These are phyloP conservation scores for Acer campestre DNA, from an alignment of 345 rosid species.

Conservation along the genomic window DNA sequence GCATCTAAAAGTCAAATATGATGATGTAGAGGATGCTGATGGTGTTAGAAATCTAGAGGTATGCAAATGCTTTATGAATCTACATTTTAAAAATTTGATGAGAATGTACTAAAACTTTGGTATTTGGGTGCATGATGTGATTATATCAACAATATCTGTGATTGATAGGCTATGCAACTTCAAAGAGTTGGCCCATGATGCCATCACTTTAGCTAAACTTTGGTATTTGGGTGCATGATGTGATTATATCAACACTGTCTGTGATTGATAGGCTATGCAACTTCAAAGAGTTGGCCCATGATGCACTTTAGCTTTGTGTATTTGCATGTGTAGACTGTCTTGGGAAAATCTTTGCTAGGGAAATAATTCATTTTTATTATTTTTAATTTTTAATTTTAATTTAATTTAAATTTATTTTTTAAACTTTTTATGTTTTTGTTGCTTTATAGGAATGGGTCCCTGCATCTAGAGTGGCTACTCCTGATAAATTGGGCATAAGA, in stretches of 20 bases:
- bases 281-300: not conserved
- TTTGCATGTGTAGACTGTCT: not conserved
- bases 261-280: not conserved
- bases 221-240: not conserved
- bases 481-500: slow-evolving; percentile 53
- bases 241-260: not conserved
- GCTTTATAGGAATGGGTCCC: slow-evolving; percentile 52
- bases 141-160: not conserved
- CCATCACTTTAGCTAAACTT: not conserved
- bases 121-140: not conserved
- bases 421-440: not conserved
- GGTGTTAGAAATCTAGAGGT: slow-evolving; percentile 45
- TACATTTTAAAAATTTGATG: not conserved
- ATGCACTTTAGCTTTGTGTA: not conserved
- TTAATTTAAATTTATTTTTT: no score
- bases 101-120: not conserved
- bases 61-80: slow-evolving; percentile 17
- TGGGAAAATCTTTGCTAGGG: not conserved
- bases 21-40: slow-evolving; percentile 45
- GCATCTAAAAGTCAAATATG: slow-evolving; percentile 40
- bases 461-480: slow-evolving; percentile 32
- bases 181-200: not conserved
- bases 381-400: no score
- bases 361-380: not conserved
- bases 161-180: not conserved